Conservation (phyloP, 2,329 filamentous ascomycete species). For the Apiospora kogelbergensis region DNA sequence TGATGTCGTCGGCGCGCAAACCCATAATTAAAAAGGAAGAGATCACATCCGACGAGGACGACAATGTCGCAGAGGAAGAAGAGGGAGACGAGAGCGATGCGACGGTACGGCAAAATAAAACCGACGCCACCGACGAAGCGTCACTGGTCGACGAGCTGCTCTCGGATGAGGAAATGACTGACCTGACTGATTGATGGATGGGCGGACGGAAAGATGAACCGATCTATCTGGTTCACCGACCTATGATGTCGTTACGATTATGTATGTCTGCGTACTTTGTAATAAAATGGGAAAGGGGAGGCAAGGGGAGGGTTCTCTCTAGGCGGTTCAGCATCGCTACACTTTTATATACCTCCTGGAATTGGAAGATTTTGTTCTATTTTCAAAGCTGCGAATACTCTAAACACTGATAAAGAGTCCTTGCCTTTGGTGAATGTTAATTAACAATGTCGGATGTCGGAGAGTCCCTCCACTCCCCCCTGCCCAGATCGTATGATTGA, state of each 20-base stretch:
- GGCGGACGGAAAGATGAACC: not conserved
- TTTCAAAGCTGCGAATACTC: not conserved
- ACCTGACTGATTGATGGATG: not conserved
- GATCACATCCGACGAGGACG: not conserved
- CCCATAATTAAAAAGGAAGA: not conserved
- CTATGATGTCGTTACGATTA: slow-evolving; percentile 3
- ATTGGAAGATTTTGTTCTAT: not conserved
- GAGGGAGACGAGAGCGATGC: slow-evolving; percentile 21
- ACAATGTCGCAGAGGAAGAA: not conserved
- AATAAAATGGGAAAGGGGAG: not conserved
- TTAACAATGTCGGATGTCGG: no score
- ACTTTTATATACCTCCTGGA: not conserved
- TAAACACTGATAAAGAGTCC: no score
- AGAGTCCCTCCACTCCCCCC: no score
- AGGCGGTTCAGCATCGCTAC: not conserved
- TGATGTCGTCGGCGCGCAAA: not conserved
- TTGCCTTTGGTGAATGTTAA: no score
- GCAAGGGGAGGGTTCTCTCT: not conserved
- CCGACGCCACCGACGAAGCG: slow-evolving; percentile 29
- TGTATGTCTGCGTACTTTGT: not conserved
- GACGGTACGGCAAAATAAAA: slow-evolving; percentile 22
- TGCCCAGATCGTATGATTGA: no score
- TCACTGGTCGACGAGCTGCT: slow-evolving; percentile 26
- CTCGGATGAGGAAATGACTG: slow-evolving; percentile 10
- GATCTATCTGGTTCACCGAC: not conserved